Conservation (phyloP, 2,329 filamentous ascomycete genomes). For the Talaromyces sp. region DNA sequence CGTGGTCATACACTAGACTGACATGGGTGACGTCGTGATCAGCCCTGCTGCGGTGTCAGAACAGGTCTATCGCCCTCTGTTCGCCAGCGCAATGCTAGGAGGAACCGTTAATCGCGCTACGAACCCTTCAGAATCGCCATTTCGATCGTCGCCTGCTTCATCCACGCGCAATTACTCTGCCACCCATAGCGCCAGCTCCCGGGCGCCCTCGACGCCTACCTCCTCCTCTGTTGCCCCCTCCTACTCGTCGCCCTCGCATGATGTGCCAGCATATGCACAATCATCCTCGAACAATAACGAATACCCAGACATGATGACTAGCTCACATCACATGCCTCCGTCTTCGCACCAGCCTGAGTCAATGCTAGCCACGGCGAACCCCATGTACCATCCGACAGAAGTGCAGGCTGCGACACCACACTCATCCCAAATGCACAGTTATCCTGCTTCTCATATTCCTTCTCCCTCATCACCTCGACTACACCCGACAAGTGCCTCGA, state of each 20-base stretch:
- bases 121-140: conserved; percentile 28
- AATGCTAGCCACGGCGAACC: neutral
- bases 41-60: conserved; percentile 71
- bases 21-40: conserved; percentile 58
- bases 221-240: conserved; percentile 30
- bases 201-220: conserved; percentile 29
- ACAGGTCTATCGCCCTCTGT: conserved; percentile 61
- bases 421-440: neutral
- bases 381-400: conserved; percentile 3
- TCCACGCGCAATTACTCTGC: conserved; percentile 13
- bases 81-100: conserved; percentile 54
- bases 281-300: conserved; percentile 18
- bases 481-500: conserved; percentile 40
- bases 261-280: conserved; percentile 32
- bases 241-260: conserved; percentile 23
- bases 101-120: conserved; percentile 29
- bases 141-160: conserved; percentile 25
- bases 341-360: conserved; percentile 1
- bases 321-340: neutral
- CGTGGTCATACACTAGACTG: conserved; percentile 26
- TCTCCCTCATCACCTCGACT: conserved; percentile 43
- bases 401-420: neutral
- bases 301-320: conserved; percentile 12
- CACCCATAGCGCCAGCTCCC: conserved; percentile 22
- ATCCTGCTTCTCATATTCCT: conserved; percentile 12